Conservation (phyloP, 176 grass and related monocot species). For the Ensete ventricosum region DNA sequence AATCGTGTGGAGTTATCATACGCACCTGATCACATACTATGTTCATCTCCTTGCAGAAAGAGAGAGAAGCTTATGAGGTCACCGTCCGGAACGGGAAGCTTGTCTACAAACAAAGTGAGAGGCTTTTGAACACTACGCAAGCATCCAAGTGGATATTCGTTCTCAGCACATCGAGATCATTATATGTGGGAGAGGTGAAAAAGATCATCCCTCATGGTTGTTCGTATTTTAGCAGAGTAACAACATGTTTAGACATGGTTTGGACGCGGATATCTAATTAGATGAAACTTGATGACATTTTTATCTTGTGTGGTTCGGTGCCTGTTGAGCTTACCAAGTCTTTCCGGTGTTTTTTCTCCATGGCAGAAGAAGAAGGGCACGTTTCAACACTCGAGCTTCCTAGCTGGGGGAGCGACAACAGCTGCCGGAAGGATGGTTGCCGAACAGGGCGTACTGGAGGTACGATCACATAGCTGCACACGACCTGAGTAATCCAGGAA, state of each 20-base stretch:
- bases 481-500: no score
- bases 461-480: constrained; percentile 7
- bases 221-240: no score
- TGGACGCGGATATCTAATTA: no score
- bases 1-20: background rate
- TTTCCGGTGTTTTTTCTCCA: no score
- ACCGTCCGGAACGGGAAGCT: constrained; percentile 51
- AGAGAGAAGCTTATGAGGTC: constrained; percentile 66
- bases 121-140: constrained; percentile 41
- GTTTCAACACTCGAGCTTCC: constrained; percentile 97
- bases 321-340: no score
- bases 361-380: constrained; percentile 80
- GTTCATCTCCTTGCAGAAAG: constrained; percentile 30
- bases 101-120: constrained; percentile 40
- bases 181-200: constrained; percentile 62
- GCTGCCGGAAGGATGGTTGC: constrained; percentile 77
- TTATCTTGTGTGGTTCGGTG: no score
- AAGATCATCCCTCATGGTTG: background rate
- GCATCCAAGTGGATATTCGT: constrained; percentile 98
- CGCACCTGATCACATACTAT: background rate
- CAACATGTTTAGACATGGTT: no score
- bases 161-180: constrained; percentile 62
- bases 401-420: constrained; percentile 63
- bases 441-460: constrained; percentile 57
- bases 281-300: no score